phyloP scores from a whole-genome alignment of 2,329 filamentous ascomycete genomes.

The Colletotrichum godetiae region DNA sequence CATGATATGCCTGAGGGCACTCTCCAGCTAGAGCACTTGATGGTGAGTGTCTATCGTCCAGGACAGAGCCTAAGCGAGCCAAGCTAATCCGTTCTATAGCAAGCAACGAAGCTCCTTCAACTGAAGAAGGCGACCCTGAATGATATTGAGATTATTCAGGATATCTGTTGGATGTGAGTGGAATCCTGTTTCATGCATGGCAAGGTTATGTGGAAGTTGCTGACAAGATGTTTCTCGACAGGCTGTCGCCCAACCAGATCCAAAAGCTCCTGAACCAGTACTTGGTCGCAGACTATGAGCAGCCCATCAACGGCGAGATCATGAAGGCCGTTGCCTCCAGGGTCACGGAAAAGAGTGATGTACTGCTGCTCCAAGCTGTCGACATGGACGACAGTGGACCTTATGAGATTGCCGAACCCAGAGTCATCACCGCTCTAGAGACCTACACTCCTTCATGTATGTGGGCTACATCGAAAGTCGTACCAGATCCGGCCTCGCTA shows the following conservation, averaged over 20 bases:
- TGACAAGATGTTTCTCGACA: slow-evolving; percentile 46
- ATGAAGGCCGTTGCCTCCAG: slow-evolving; percentile 99
- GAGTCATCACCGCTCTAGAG: slow-evolving; percentile 94
- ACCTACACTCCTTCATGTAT: slow-evolving; percentile 98
- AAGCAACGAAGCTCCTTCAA: slow-evolving; percentile 98
- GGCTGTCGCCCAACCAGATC: slow-evolving; percentile 98
- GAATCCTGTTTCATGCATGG: too few relatives aligned
- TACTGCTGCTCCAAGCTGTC: slow-evolving; percentile 90
- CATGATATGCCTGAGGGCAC: slow-evolving; percentile 99
- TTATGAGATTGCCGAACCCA: slow-evolving; percentile 97
- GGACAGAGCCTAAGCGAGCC: too few relatives aligned
- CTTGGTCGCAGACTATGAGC: slow-evolving; percentile 97
- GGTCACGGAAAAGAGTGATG: slow-evolving; percentile 98
- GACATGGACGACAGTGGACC: slow-evolving; percentile 99
- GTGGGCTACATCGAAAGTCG: slow-evolving; percentile 44
- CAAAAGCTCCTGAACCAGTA: slow-evolving; percentile 99
- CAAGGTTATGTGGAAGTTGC: neutral
- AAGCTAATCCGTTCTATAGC: slow-evolving; percentile 59
- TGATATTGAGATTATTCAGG: slow-evolving; percentile 99
- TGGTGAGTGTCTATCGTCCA: slow-evolving; percentile 67
- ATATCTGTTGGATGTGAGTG: slow-evolving; percentile 99
- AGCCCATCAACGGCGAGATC: slow-evolving; percentile 99
- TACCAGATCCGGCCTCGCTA: slow-evolving; percentile 42
- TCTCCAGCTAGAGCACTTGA: slow-evolving; percentile 95
- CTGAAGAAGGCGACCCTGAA: slow-evolving; percentile 99